Base-by-base conservation (phyloP, 2,329 filamentous ascomycete genomes). In the Fusarium sp. region DNA sequence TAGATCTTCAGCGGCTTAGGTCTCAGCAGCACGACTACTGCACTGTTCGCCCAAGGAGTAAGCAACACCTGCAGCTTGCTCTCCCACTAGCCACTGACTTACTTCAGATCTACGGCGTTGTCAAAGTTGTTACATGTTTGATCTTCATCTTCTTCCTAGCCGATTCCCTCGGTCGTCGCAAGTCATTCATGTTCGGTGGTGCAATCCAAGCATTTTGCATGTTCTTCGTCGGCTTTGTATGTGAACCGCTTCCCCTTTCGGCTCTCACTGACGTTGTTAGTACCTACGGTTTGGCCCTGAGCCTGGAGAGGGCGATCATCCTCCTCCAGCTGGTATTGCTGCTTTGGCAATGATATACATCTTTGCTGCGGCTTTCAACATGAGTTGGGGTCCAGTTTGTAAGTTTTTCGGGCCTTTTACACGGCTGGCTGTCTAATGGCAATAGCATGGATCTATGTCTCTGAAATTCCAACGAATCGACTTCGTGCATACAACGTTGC, bases 1-100 rank as follows among this genome's bases (percentile, higher is more conserved):
- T 20, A 66, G 22, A 92, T 92, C 62, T 92, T 92, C 81, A 80
- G 81, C 20, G 83, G 86, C 64, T 81, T 92, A 5, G 90, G 90
- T 12, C 82, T 92, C 3, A 71, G 75, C 7, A 78, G 77, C 7
- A 88, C 85, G 5, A 80, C 84, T 25, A 85, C 86, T n/a, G 86
- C 86, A 27, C 86, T 92, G 10, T 91, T 92, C 76, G 90, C 91
- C 3, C 92, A 90, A 1, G 90, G 91, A 20, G 87, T 92, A 47
- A 39, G 62, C 61, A 4, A 2, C 2, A 3, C 20, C 12, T n/a
- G 17, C 6, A 17, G 3, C 2, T 5, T 27, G 15, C 4, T 2
- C 13, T 10, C 18, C 5, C 1, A 4, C 4, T 3, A n/a, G 1
- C 7, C 0, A 27, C 31, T 67, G 4, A 67, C 18, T 29, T 0